A percentile compares a stretch with the other conserved stretches of the same genome.
These are phyloP conservation scores for Hypoxylon trugodes DNA, from an alignment of 495 filamentous ascomycete genomes.

Conservation along the genomic window DNA sequence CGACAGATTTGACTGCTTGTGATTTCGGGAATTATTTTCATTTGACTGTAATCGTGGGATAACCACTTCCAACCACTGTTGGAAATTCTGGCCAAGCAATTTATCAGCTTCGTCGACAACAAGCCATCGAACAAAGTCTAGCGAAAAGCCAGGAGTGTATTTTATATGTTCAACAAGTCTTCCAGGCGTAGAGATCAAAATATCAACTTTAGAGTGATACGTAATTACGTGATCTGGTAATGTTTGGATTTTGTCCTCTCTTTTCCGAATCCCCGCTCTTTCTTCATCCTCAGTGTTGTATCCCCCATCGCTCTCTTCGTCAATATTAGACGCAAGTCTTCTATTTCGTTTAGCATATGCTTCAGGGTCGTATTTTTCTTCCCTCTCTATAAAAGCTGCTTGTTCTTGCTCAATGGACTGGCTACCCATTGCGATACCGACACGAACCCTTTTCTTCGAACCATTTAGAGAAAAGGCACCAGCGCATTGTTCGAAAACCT, in stretches of 20 bases:
- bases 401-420: conserved; percentile 81
- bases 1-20: conserved; percentile 58
- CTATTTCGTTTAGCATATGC: conserved; percentile 42
- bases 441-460: conserved; percentile 67
- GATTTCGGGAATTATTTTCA: conserved; percentile 51
- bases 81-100: conserved; percentile 88
- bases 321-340: conserved; percentile 17
- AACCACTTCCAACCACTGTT: conserved; percentile 85
- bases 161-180: conserved; percentile 90
- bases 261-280: conserved; percentile 37
- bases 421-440: conserved; percentile 84
- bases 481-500: conserved; percentile 73
- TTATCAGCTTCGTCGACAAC: conserved; percentile 95
- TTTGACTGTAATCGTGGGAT: conserved; percentile 67
- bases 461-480: conserved; percentile 53
- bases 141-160: conserved; percentile 79
- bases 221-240: conserved; percentile 69
- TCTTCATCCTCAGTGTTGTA: conserved; percentile 46
- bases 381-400: conserved; percentile 65
- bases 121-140: conserved; percentile 80
- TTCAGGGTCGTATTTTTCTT: conserved; percentile 57
- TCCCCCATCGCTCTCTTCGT: conserved; percentile 27
- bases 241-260: conserved; percentile 43
- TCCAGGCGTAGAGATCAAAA: conserved; percentile 92
- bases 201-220: conserved; percentile 76